These are phyloP conservation scores for Fusarium sp. DNA, from an alignment of 2,329 filamentous ascomycete species.

Conservation along the genomic window DNA sequence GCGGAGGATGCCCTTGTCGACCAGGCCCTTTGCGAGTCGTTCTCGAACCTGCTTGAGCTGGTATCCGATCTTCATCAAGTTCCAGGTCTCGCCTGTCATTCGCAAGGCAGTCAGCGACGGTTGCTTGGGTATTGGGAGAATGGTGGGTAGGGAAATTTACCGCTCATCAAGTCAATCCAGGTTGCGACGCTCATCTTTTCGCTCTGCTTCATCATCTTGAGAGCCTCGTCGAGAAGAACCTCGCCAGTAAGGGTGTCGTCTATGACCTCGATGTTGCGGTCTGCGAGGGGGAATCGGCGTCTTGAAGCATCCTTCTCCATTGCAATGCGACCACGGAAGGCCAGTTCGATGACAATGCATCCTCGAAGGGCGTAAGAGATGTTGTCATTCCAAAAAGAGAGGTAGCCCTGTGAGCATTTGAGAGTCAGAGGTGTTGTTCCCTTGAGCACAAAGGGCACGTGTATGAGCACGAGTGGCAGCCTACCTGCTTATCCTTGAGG, in stretches of 20 bases:
- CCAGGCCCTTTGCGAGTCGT: constrained; percentile 93
- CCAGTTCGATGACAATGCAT: constrained; percentile 97
- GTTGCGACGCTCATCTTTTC: constrained; percentile 99
- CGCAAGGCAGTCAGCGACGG: constrained; percentile 34
- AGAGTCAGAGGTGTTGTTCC: constrained; percentile 7
- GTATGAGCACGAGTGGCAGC: constrained; percentile 20
- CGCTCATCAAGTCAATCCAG: constrained; percentile 99
- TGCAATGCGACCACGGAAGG: constrained; percentile 93
- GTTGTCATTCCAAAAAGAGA: constrained; percentile 99
- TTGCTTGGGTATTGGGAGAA: neutral
- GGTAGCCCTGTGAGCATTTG: constrained; percentile 76
- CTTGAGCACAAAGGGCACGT: constrained; percentile 18
- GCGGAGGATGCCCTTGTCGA: constrained; percentile 97
- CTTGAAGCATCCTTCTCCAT: constrained; percentile 98
- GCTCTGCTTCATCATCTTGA: constrained; percentile 99
- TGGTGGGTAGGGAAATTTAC: constrained; percentile 59
- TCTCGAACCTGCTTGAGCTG: constrained; percentile 99
- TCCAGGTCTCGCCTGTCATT: constrained; percentile 92
- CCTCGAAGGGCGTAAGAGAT: constrained; percentile 97
- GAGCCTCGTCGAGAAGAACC: constrained; percentile 93
- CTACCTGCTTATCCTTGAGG: constrained; percentile 97
- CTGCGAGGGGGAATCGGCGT: constrained; percentile 90
- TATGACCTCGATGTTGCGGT: constrained; percentile 95
- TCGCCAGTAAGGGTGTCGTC: constrained; percentile 97
- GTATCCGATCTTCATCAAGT: constrained; percentile 99